phyloP scores from a whole-genome alignment of 495 filamentous ascomycete genomes.

The Xylaria palmicola region DNA sequence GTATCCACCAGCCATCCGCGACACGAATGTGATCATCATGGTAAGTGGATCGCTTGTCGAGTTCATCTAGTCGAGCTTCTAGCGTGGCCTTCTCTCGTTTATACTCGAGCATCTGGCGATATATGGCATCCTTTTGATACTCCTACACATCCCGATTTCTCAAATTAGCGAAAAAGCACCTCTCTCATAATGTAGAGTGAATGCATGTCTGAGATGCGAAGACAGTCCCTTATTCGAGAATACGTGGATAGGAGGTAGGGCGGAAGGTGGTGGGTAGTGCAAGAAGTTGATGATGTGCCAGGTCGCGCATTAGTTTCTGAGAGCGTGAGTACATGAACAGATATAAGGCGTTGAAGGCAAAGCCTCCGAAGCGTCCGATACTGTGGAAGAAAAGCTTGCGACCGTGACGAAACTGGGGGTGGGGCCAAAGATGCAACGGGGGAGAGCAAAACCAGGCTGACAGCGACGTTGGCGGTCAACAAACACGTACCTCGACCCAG shows the following conservation, averaged over 20 bases:
- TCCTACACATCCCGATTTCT: conserved; percentile 59
- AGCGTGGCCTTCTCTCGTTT: conserved; percentile 81
- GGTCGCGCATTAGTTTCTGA: conserved; percentile 34
- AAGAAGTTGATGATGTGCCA: conserved; percentile 23
- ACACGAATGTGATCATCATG: conserved; percentile 91
- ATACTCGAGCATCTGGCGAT: conserved; percentile 95
- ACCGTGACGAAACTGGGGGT: conserved; percentile 13
- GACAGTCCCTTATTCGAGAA: conserved; percentile 11
- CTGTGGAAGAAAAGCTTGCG: conserved; percentile 25
- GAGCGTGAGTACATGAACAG: conserved; percentile 32
- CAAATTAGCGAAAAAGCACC: conserved; percentile 25
- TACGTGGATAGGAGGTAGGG: conserved; percentile 16
- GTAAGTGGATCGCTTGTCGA: conserved; percentile 69
- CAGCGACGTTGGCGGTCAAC: conserved; percentile 26
- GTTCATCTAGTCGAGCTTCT: conserved; percentile 71
- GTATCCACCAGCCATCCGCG: conserved; percentile 87
- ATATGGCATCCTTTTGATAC: conserved; percentile 96
- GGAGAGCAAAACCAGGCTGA: conserved; percentile 19
- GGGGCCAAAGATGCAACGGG: conserved; percentile 6
- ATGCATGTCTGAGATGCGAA: conserved; percentile 17
- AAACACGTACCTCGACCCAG: conserved; percentile 74
- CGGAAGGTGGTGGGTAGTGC: conserved; percentile 3
- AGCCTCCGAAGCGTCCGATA: not conserved
- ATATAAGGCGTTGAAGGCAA: conserved; percentile 1
- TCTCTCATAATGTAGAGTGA: conserved; percentile 22